A percentile compares a stretch with the other conserved stretches of the same genome.
Evolutionary conservation across 352 stramenopile species (phyloP).

Genomic region (Phytophthora macrochlamydospora): DNA sequence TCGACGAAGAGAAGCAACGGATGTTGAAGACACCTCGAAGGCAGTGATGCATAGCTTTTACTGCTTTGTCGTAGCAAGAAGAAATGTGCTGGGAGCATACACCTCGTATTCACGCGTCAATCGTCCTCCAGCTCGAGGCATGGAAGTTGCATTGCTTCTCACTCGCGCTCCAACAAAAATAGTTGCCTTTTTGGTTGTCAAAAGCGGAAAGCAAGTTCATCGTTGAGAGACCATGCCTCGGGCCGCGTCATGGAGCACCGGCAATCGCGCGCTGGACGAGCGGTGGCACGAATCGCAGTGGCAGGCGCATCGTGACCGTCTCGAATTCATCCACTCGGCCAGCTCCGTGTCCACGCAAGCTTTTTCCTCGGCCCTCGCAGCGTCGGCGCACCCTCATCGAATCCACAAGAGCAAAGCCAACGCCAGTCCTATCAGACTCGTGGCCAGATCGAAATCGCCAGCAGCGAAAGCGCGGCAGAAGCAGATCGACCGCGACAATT

Average conservation of each 20-base stretch:
- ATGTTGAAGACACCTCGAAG: too few relatives aligned
- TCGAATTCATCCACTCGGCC: conserved; percentile 54
- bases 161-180: neutral
- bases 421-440: conserved; percentile 23
- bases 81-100: too few relatives aligned
- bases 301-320: conserved; percentile 44
- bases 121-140: neutral
- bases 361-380: conserved; percentile 30
- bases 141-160: neutral
- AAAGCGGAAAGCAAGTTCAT: neutral
- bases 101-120: too few relatives aligned
- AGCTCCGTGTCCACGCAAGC: conserved; percentile 24
- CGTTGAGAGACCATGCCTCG: conserved; percentile 21
- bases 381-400: conserved; percentile 26
- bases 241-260: conserved; percentile 44
- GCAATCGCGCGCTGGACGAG: conserved; percentile 52
- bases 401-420: conserved; percentile 20
- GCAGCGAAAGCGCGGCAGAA: conserved; percentile 53
- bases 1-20: too few relatives aligned
- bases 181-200: neutral
- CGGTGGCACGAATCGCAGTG: conserved; percentile 44
- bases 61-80: neutral
- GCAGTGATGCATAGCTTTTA: neutral
- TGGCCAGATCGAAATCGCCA: conserved; percentile 41
- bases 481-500: conserved; percentile 63